Evolutionary conservation across 495 filamentous ascomycete genomes (phyloP).

Genomic region (Lichenothelia convexa): DNA sequence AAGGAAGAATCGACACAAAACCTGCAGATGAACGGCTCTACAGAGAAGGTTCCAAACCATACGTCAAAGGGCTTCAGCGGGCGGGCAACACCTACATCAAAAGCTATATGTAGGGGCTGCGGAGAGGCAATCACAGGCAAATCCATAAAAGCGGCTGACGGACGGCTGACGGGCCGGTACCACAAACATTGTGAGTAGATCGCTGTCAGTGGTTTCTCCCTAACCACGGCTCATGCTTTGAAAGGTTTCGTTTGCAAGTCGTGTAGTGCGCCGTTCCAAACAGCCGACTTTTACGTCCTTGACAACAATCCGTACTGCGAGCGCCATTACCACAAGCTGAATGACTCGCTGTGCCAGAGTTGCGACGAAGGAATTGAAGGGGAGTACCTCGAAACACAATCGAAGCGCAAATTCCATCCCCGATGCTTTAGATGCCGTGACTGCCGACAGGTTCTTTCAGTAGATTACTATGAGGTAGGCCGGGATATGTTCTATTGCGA

Average conservation of each 20-base stretch:
- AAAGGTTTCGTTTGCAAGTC: constrained; percentile 64
- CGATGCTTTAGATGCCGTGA: constrained; percentile 62
- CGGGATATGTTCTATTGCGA: constrained; percentile 64
- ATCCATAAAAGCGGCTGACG: constrained; percentile 84
- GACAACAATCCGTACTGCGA: constrained; percentile 78
- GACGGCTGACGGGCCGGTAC: constrained; percentile 80
- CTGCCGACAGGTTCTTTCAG: constrained; percentile 20
- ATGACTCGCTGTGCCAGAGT: constrained; percentile 60
- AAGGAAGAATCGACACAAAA: background rate
- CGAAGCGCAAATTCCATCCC: constrained; percentile 65
- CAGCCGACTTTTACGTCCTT: constrained; percentile 82
- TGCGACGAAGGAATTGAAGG: constrained; percentile 85
- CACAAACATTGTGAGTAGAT: constrained; percentile 64
- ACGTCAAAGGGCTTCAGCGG: constrained; percentile 3
- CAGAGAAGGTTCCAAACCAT: constrained; percentile 12
- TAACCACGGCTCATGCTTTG: background rate
- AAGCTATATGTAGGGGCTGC: constrained; percentile 74
- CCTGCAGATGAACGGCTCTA: background rate
- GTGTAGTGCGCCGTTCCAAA: constrained; percentile 64
- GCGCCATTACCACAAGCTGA: constrained; percentile 82
- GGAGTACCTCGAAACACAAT: constrained; percentile 76
- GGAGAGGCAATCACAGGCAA: constrained; percentile 64
- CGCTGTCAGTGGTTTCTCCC: background rate
- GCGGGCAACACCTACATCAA: constrained; percentile 19
- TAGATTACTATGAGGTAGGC: constrained; percentile 47